Evolutionary conservation across 1,284 basidiomycete genomes (phyloP).

Genomic region (Leccinum solheimii): DNA sequence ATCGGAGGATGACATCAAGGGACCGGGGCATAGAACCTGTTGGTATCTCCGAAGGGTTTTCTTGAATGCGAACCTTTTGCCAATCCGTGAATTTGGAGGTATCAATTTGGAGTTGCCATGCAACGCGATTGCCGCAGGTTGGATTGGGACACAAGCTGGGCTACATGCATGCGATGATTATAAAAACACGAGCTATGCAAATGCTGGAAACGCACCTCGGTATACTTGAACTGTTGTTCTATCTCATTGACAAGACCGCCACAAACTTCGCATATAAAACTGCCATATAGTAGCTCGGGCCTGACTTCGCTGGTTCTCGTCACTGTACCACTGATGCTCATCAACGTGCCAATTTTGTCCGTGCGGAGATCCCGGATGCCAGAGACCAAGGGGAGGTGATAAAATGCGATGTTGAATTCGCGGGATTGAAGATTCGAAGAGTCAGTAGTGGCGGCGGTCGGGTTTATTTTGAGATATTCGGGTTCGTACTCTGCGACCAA

Average conservation of each 20-base stretch:
- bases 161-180: conserved; percentile 41
- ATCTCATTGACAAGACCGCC: conserved; percentile 88
- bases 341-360: conserved; percentile 89
- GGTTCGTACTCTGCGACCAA: conserved; percentile 88
- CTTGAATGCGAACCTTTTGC: conserved; percentile 99
- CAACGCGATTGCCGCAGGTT: conserved; percentile 86
- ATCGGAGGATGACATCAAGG: conserved; percentile 93
- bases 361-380: conserved; percentile 96
- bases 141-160: conserved; percentile 93
- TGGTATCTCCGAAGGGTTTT: conserved; percentile 98
- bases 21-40: conserved; percentile 98
- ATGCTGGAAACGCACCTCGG: conserved; percentile 71
- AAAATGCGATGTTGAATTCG: conserved; percentile 95
- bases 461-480: conserved; percentile 91
- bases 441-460: conserved; percentile 72
- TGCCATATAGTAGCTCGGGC: conserved; percentile 92
- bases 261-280: conserved; percentile 92
- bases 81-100: conserved; percentile 97
- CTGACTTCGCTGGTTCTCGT: conserved; percentile 97
- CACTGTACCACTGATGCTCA: conserved; percentile 95
- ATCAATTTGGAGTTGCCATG: conserved; percentile 96
- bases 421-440: conserved; percentile 87
- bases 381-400: conserved; percentile 91
- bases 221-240: conserved; percentile 99
- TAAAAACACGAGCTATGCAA: not conserved